Percentiles rank a stretch among this genome's conserved stretches.
These are phyloP conservation scores for Leccinum subgranulosum DNA, from an alignment of 768 basidiomycete species.

Conservation along the genomic window DNA sequence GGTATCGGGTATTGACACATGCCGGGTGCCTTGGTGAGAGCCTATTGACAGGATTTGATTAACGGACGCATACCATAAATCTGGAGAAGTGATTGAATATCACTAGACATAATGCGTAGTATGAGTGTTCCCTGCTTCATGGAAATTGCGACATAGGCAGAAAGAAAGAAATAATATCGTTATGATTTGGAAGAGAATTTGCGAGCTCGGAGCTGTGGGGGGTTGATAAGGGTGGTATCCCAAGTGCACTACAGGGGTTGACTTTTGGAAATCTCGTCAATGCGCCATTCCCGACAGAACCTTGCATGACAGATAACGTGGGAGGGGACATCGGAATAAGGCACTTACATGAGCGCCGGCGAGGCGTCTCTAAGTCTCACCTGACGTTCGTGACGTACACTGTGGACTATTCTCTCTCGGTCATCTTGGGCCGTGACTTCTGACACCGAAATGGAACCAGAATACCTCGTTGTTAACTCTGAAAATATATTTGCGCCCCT, in stretches of 20 bases:
- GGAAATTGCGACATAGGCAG: neutral
- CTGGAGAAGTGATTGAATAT: neutral
- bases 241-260: neutral
- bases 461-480: neutral
- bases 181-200: neutral
- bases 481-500: neutral
- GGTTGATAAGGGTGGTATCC: neutral
- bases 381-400: neutral
- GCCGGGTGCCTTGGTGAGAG: neutral
- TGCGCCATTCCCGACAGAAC: neutral
- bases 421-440: neutral
- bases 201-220: neutral
- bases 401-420: neutral
- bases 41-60: neutral
- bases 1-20: too few species aligned
- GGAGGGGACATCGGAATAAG: neutral
- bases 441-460: neutral
- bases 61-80: neutral
- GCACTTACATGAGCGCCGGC: neutral
- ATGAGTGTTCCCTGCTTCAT: neutral
- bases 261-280: neutral
- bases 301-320: neutral
- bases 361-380: too few species aligned
- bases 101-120: neutral
- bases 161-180: too few species aligned